Base-by-base conservation (phyloP, 495 filamentous ascomycete genomes). In the Rostrohypoxylon terebratum region DNA sequence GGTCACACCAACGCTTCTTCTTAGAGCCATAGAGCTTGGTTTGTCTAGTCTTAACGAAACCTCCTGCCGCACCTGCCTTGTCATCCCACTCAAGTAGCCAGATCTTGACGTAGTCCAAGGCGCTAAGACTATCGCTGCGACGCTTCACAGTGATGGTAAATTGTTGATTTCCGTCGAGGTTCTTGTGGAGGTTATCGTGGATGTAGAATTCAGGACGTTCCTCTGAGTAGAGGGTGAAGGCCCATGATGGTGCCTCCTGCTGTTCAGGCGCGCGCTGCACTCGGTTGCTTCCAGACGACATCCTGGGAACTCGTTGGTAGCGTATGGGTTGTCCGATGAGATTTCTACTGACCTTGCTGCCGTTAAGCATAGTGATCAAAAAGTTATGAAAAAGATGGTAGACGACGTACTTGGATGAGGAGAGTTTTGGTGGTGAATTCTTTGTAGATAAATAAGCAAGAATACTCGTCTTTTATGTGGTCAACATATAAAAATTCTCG, bases 91-190 rank as follows among this genome's bases (percentile, higher is more conserved):
- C 51, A 0, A 18, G 13, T 5, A 55, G 51, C 9, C 11, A 13
- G 31, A 55, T 10, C 31, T 31, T 36, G 3, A 36, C 51, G 14
- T 55, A 55, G 4, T 55, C 51, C 7, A 0, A 4, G 4, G 14
- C 28, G 51, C 4, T 13, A 23, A 23, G 2, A 9, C 3, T 1
- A 9, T 36, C 14, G 51, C 51, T 55, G n/a, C 31, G 14, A 10
- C 51, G 51, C n/a, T 55, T 18, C 6, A 55, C 28, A 7, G 14
- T 55, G n/a, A 55, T 20, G n/a, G 51, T 18, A 16, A 55, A 55
- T 4, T 36, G n/a, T 9, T 55, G 28, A 14, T 18, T 20, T 0
- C 18, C 51, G 3, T 1, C 28, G 51, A 55, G 28, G 28, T 34
- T 33, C 51, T 34, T 55, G 31, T 5, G 14, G 5, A 36, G 14